Evolutionary conservation across 805 yeast species (phyloP), one percentile per base, ranked within the genome.

Genomic region (Lachancea mirantina): DNA sequence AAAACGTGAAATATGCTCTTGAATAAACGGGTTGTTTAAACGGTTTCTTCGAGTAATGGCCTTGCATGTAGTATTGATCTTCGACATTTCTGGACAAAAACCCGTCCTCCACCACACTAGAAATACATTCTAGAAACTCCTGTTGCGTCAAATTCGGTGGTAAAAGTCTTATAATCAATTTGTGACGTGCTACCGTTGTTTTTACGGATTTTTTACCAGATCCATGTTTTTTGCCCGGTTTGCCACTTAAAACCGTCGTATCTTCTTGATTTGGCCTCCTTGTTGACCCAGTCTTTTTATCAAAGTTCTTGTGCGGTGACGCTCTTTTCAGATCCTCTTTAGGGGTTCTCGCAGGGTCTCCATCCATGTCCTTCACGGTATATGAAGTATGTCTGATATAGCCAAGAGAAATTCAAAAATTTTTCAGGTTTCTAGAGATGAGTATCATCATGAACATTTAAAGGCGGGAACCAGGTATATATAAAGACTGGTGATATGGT

Each of bases 1-100:
- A 52, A 35, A 71, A 66, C 11, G 52, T 49, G 11, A 65, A 42
- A 42, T 71, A 71, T 3, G 67, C 67, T 26, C 74, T 53, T 5
- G 73, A 61, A 37, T 49, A 61, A 3, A 48, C 50, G 2, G 72
- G 66, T n/a, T 49, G 50, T 26, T 62, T 62, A 34, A 60, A 63
- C 4, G 47, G 41, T 16, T 46, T 52, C 4, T 33, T 35, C 9
- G 52, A 32, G 18, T 39, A 40, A n/a, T 40, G 42, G 4, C 62
- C 62, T 26, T 58, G 58, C 15, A 55, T 57, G 39, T 47, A 48
- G 27, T 52, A 52, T 26, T 46, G 43, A 20, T 62, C 63, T 38
- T 56, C 55, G 31, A 56, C 56, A 19, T 49, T 39, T 18, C 46
- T 42, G n/a, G 34, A 41, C 22, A 46, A 48, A 27, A 42, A 34